Conservation (phyloP, 169 alveolate species). For the Cryptosporidium felis region DNA sequence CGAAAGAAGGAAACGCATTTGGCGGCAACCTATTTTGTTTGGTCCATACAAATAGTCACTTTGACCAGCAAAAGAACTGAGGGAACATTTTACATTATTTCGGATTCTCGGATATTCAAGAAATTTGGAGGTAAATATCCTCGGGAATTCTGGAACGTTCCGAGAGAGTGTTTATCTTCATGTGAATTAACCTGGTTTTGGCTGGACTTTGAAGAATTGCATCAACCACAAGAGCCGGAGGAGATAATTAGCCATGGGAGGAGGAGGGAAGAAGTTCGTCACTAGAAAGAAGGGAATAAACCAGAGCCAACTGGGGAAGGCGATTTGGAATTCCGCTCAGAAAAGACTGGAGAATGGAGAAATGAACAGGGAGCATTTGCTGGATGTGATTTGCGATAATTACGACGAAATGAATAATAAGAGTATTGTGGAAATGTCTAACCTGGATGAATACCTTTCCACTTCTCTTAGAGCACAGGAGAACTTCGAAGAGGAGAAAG, state of each 20-base stretch:
- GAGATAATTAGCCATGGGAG: slow-evolving; percentile 57
- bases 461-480: slow-evolving; percentile 69
- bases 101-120: no score
- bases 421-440: slow-evolving; percentile 62
- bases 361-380: slow-evolving; percentile 10
- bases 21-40: no score
- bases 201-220: no score
- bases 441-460: slow-evolving; percentile 47
- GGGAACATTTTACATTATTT: no score
- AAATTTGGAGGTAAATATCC: no score
- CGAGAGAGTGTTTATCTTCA: no score
- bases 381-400: slow-evolving; percentile 58
- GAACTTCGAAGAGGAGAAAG: slow-evolving; percentile 43
- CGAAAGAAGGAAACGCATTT: no score
- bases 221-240: no score
- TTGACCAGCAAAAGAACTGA: no score
- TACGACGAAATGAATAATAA: slow-evolving; percentile 51
- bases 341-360: not conserved
- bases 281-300: slow-evolving; percentile 50
- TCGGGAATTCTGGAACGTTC: no score
- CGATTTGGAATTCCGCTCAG: slow-evolving; percentile 45
- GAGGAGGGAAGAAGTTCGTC: slow-evolving; percentile 57
- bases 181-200: no score
- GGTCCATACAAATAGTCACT: no score
- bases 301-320: slow-evolving; percentile 53